Base-by-base conservation (phyloP, 2,329 filamentous ascomycete species). In the Cladosporium velox region DNA sequence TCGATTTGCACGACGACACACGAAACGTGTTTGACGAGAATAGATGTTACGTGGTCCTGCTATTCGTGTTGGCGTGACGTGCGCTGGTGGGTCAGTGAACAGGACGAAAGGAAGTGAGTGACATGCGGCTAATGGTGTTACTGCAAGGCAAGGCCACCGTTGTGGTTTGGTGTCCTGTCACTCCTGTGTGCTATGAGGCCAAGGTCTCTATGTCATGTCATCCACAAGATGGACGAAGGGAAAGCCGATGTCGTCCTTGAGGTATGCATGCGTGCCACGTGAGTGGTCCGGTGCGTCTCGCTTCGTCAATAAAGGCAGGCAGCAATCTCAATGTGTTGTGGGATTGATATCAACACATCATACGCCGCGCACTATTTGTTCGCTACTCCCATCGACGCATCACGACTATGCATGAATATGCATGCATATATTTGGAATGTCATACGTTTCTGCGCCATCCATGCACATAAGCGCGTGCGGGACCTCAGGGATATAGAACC, bases 381-480 rank as follows among this genome's bases (percentile, higher is more conserved):
- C 41, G 41, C 41, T 47, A 47, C 41, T 24, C 24, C 12, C 26
- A 35, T 28, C 24, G 24, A 18, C 24, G 49, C 49, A 54, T 54
- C 24, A 26, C 28, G 49, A 26, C 12, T 30, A 54, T 18, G 49
- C 49, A 54, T 47, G 41, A 52, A 26, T 35, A 58, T 58, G 34
- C 34, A 35, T 58, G 55, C 55, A 21, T 58, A 58, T 38, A 58
- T 58, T 58, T 58, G 55, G 34, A 58, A 58, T 38, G n/a, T 24
- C 21, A 58, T 41, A 58, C n/a, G 32, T 38, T 35, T 32, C 55
- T 41, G 41, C 41, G 3, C n/a, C 41, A 47, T 47, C 28, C 18
- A 55, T 55, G 55, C 55, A 58, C 55, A 58, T 58, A 58, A 58
- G 55, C 55, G 55, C 55, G 38, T 44, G 41, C 41, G 41, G 41